Base-by-base conservation (phyloP, 257 asterid genomes). In the Apocynum venetum region DNA sequence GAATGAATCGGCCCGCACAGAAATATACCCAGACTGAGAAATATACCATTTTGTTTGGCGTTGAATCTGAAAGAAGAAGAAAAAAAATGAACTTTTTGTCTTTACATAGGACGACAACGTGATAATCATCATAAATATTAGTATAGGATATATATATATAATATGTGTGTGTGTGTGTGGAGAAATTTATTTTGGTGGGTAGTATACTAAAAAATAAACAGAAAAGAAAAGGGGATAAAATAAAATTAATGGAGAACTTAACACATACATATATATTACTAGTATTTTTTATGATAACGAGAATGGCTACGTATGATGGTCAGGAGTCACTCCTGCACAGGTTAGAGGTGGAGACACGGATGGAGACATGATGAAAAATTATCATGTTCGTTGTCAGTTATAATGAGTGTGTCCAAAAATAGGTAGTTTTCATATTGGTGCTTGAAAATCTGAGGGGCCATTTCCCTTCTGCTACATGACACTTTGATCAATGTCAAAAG, bases 381-480 rank as follows among this genome's bases (percentile, higher is more conserved):
- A 84, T 85, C 87, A 86, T 80, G 79, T 85, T 91, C 75, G 13
- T 53, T 89, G 90, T 87, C 93, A 85, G 85, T 71, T 76, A 69
- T 4, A 15, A 15, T 13, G 80, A n/a, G 71, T 80, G 46, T 10
- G 83, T 83, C 94, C 97, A 89, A 91, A 82, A 44, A 77, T 77
- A 82, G 88, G 90, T 88, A 72, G 80, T 85, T 88, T 87, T 89
- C 92, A 71, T 35, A 67, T 44, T 84, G 86, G 87, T 89, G 84
- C 90, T 70, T 68, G 72, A 64, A 77, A 82, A 81, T 88, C 85
- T 72, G 31, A 43, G 78, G 89, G 87, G 83, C 89, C 97, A 83
- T 83, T 6, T 43, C 81, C 6, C 51, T 77, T 74, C 38, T 66
- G 76, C 82, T 82, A 82, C 76, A 31, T 36, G 79, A 82, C 85